Percentiles rank a stretch among this genome's conserved stretches.
Conservation (phyloP, 768 basidiomycete genomes). For the Russula compacta region DNA sequence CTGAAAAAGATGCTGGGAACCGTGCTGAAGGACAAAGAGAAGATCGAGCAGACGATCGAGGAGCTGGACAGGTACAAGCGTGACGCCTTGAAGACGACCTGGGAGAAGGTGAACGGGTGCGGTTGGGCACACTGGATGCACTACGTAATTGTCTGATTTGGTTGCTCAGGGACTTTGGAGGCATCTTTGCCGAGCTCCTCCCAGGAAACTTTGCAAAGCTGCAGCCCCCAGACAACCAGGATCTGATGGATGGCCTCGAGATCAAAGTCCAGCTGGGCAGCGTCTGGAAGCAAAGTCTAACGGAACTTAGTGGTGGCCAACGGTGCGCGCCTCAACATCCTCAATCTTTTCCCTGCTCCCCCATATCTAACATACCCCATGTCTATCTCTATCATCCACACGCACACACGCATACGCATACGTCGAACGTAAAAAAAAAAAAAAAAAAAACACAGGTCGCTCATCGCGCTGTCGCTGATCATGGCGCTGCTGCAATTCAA, state of each 20-base stretch:
- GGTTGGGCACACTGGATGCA: background rate
- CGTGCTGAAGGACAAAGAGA: constrained; percentile 86
- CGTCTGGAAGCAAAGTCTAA: constrained; percentile 97
- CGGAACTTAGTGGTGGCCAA: constrained; percentile 95
- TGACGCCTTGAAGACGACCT: constrained; percentile 87
- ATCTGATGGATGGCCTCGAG: constrained; percentile 91
- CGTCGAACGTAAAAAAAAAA: no score
- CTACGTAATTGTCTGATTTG: background rate
- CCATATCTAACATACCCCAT: background rate
- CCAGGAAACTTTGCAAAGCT: constrained; percentile 96
- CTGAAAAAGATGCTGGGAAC: constrained; percentile 82
- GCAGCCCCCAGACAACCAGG: constrained; percentile 86
- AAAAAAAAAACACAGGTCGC: constrained; percentile 60
- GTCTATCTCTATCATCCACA: no score
- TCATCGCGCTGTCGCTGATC: constrained; percentile 95
- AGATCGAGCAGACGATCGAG: constrained; percentile 89
- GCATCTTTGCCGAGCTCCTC: constrained; percentile 89
- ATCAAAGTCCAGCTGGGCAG: constrained; percentile 92
- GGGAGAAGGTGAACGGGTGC: constrained; percentile 90
- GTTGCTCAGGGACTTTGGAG: constrained; percentile 76
- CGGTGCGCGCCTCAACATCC: constrained; percentile 41
- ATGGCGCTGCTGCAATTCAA: constrained; percentile 99
- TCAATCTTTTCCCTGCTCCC: background rate
- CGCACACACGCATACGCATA: background rate
- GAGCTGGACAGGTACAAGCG: constrained; percentile 92